Evolutionary conservation across 192 early-diverging fungal species (phyloP), one percentile per base, ranked within the genome.

Genomic region (Gamsiella multidivaricata): DNA sequence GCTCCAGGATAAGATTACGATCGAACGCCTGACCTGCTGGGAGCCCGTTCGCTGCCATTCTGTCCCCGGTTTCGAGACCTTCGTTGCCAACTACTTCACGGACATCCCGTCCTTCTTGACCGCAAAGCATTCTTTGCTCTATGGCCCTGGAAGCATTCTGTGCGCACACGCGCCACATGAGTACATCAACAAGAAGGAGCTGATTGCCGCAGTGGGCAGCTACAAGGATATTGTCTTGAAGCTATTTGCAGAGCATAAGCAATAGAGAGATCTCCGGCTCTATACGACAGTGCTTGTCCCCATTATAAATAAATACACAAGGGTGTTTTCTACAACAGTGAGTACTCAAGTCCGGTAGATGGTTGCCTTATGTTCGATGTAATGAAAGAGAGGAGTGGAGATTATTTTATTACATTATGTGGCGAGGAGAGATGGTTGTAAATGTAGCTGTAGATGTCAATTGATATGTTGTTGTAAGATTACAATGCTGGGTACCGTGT

Each of bases 31-130:
- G 33, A 81, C 59, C 14, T 76, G 69, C 49, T 70, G 79, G 76
- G 81, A 85, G 50, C 84, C 82, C 2, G 84, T 85, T 1, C 61
- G 66, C 4, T 85, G 84, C 50, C 70, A 81, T 18, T 56, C 65
- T 25, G 80, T 81, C 22, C 65, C 64, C 5, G 69, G 70, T 4
- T 76, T 70, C 50, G 47, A 61, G 39, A 81, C 80, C 36, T 69
- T 69, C 57, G 80, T 74, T 20, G 72, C 72, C 54, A 74, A 72
- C 37, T 81, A 81, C 28, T 75, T 75, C 28, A 81, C 80, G 1
- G 80, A 81, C 31, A 81, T 81, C 28, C 70, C 70, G 17, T 72
- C 80, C 14, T 81, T 72, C 55, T 65, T 52, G 28, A 42, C 65
- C 12, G 70, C 80, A 0, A 69, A 75, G 26, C 61, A 74, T 20